Evolutionary conservation across 352 stramenopile species (phyloP).

Genomic region (Bremia lactucae): DNA sequence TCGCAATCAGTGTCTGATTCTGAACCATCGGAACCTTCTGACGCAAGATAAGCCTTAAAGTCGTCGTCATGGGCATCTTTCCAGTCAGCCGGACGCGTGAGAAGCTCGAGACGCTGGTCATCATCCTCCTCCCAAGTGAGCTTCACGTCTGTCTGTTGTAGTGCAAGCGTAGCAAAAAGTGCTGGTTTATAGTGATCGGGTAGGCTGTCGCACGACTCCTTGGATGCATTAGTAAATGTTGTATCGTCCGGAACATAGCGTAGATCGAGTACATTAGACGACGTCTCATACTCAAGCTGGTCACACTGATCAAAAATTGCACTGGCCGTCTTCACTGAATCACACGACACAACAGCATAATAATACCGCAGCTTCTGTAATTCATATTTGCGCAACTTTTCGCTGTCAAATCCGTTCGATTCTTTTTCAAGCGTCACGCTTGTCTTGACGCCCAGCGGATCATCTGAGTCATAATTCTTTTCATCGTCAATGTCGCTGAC

Average conservation of each 20-base stretch:
- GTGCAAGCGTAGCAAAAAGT: slow-evolving; percentile 88
- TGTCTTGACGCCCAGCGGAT: slow-evolving; percentile 59
- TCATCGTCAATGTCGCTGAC: slow-evolving; percentile 27
- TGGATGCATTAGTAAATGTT: slow-evolving; percentile 79
- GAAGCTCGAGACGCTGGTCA: slow-evolving; percentile 78
- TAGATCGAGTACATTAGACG: slow-evolving; percentile 90
- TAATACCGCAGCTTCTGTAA: slow-evolving; percentile 97
- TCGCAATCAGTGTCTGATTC: slow-evolving; percentile 37
- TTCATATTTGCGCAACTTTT: slow-evolving; percentile 95
- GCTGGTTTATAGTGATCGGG: slow-evolving; percentile 91
- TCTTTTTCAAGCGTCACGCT: slow-evolving; percentile 41
- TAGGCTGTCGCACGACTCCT: slow-evolving; percentile 75
- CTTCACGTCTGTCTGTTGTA: slow-evolving; percentile 89
- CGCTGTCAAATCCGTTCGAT: slow-evolving; percentile 82
- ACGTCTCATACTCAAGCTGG: slow-evolving; percentile 96
- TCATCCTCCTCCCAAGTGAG: slow-evolving; percentile 95
- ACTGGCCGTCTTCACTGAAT: slow-evolving; percentile 84
- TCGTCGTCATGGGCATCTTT: slow-evolving; percentile 87
- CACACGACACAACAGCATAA: slow-evolving; percentile 94
- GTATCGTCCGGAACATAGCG: slow-evolving; percentile 90
- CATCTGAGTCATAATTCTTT: slow-evolving; percentile 55
- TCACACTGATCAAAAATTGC: slow-evolving; percentile 93
- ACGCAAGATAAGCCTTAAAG: slow-evolving; percentile 90
- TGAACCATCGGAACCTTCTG: slow-evolving; percentile 57
- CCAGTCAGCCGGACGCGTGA: slow-evolving; percentile 65